Percentiles rank a stretch among this genome's conserved stretches.
phyloP scores from a whole-genome alignment of 805 yeast species.

The Lipomyces mesembrius region DNA sequence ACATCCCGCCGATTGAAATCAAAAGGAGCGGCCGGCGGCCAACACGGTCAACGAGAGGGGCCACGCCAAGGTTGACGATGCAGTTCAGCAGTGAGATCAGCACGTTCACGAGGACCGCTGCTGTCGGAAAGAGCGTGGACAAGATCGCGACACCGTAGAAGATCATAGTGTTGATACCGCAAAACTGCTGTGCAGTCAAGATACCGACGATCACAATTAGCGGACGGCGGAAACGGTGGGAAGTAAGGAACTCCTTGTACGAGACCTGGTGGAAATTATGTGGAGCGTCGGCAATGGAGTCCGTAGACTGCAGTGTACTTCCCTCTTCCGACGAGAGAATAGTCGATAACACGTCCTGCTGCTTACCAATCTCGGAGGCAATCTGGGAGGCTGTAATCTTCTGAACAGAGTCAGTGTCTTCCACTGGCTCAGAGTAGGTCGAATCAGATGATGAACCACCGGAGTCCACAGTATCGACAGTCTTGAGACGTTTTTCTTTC shows the following conservation, averaged over 20 bases:
- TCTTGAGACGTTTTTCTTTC: slow-evolving; percentile 19
- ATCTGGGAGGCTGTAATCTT: slow-evolving; percentile 2
- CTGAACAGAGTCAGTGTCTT: slow-evolving; percentile 15
- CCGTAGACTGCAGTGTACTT: slow-evolving; percentile 33
- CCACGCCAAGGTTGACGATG: slow-evolving; percentile 71
- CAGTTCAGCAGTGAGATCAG: slow-evolving; percentile 76
- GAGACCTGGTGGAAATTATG: slow-evolving; percentile 29
- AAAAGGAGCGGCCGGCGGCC: slow-evolving; percentile 78
- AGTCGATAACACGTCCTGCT: slow-evolving; percentile 9
- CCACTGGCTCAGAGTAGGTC: slow-evolving; percentile 24
- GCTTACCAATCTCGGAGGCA: neutral
- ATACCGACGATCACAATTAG: slow-evolving; percentile 69
- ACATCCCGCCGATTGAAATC: slow-evolving; percentile 71
- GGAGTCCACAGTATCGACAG: slow-evolving; percentile 4
- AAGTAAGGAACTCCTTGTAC: slow-evolving; percentile 53
- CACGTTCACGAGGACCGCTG: slow-evolving; percentile 74
- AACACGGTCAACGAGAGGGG: slow-evolving; percentile 70
- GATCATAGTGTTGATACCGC: slow-evolving; percentile 90
- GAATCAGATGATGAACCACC: slow-evolving; percentile 24
- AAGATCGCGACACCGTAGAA: slow-evolving; percentile 91
- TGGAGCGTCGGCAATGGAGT: slow-evolving; percentile 17
- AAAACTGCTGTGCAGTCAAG: slow-evolving; percentile 84
- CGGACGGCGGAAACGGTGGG: slow-evolving; percentile 60
- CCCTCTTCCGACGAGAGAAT: slow-evolving; percentile 33
- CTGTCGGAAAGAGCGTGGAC: slow-evolving; percentile 68